Evolutionary conservation across 2,329 filamentous ascomycete species (phyloP).

Genomic region (Diaporthe nobilis): DNA sequence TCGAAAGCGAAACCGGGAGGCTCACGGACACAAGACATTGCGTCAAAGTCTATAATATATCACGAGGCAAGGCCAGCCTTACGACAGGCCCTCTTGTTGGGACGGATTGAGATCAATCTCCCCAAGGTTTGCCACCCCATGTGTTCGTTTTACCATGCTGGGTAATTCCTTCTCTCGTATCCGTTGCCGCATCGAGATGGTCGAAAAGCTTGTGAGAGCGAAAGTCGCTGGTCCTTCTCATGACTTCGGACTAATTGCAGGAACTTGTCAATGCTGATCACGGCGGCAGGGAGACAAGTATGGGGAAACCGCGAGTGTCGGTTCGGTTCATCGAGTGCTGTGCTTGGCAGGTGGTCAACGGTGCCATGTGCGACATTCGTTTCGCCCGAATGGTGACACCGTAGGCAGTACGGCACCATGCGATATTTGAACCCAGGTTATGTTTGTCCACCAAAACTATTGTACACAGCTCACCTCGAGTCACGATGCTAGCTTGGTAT

Average conservation of each 20-base stretch:
- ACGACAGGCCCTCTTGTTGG: not conserved
- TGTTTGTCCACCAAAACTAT: too few species aligned
- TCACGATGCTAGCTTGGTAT: too few species aligned
- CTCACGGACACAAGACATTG: conserved; percentile 22
- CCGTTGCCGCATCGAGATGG: conserved; percentile 21
- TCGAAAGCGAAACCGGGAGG: conserved; percentile 15
- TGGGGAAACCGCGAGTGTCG: too few species aligned
- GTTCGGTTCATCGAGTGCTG: not conserved
- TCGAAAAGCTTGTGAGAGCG: not conserved
- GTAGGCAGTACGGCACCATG: not conserved
- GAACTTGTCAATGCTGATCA: not conserved
- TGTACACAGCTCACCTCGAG: not conserved
- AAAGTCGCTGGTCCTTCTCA: not conserved
- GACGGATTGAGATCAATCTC: not conserved
- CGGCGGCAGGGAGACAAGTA: not conserved
- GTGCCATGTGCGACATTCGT: not conserved
- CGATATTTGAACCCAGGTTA: not conserved
- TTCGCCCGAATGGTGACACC: not conserved
- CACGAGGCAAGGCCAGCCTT: conserved; percentile 14
- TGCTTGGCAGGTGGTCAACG: not conserved
- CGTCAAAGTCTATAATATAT: conserved; percentile 25
- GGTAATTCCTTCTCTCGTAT: conserved; percentile 11
- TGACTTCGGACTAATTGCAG: not conserved
- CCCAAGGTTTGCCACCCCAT: not conserved
- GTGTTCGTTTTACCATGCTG: not conserved